Evolutionary conservation across 768 basidiomycete genomes (phyloP).

Genomic region (Calocybe cyanea): DNA sequence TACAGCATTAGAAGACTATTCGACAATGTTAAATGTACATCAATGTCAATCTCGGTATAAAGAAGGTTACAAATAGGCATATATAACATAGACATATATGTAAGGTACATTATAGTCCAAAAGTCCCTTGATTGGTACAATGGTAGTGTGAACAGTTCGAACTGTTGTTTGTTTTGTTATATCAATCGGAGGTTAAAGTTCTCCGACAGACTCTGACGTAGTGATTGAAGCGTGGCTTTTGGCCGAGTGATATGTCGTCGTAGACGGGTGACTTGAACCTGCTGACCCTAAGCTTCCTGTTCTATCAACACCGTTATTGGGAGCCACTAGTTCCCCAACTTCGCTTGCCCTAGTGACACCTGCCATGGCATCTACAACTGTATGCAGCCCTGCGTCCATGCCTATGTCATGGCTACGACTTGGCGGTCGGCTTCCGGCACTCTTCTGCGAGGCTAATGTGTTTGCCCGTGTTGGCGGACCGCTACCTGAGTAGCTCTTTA

Average conservation of each 20-base stretch:
- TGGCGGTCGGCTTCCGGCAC: constrained; percentile 26
- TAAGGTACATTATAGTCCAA: constrained; percentile 10
- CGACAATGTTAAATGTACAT: too few species aligned
- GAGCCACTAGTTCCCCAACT: constrained; percentile 30
- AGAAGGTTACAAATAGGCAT: constrained; percentile 2
- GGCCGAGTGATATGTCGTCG: constrained; percentile 22
- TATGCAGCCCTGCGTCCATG: constrained; percentile 26
- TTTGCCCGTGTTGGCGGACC: constrained; percentile 39
- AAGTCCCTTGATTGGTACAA: background rate
- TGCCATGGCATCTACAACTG: constrained; percentile 19
- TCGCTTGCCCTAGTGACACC: constrained; percentile 23
- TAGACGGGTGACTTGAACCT: constrained; percentile 16
- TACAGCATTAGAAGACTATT: too few species aligned
- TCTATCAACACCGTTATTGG: constrained; percentile 9
- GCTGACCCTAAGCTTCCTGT: constrained; percentile 8
- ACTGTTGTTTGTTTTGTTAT: too few species aligned
- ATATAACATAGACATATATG: constrained; percentile 2
- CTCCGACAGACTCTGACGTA: too few species aligned
- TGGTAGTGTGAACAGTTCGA: too few species aligned
- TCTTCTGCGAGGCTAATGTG: constrained; percentile 26
- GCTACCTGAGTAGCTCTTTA: constrained; percentile 23
- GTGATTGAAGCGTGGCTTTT: constrained; percentile 10
- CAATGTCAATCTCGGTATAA: too few species aligned
- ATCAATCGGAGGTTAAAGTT: too few species aligned
- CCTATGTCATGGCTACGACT: constrained; percentile 37